Evolutionary conservation across 176 grass and related monocot genomes (phyloP).

Genomic region (Eleusine coracana): DNA sequence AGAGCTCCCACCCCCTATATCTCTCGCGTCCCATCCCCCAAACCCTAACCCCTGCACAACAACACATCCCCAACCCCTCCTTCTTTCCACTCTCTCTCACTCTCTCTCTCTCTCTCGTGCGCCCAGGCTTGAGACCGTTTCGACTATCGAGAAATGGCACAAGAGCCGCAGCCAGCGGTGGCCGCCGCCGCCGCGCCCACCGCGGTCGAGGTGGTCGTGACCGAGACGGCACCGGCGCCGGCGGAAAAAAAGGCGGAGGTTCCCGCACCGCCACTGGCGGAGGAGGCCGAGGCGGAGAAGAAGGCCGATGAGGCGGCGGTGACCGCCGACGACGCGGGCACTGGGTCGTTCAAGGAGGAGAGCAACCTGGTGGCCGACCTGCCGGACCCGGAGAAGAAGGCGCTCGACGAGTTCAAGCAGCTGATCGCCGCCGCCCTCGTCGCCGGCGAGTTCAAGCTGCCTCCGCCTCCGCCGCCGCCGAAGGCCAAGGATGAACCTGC

Average conservation of each 20-base stretch:
- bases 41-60: conserved; percentile 38
- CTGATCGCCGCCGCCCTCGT: conserved; percentile 68
- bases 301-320: conserved; percentile 43
- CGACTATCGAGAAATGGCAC: conserved; percentile 50
- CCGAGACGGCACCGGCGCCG: conserved; percentile 39
- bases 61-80: not conserved
- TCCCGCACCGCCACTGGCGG: conserved; percentile 11
- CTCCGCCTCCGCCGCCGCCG: conserved; percentile 51
- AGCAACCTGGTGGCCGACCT: conserved; percentile 83
- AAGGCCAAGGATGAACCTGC: conserved; percentile 62
- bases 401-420: conserved; percentile 87
- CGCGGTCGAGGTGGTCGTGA: conserved; percentile 48
- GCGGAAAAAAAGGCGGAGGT: conserved; percentile 44
- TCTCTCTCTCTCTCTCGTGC: not conserved
- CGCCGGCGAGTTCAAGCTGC: conserved; percentile 77
- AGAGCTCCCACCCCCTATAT: conserved; percentile 38
- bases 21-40: conserved; percentile 39
- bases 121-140: conserved; percentile 3
- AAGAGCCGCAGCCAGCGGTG: conserved; percentile 61
- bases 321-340: conserved; percentile 36
- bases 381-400: conserved; percentile 80
- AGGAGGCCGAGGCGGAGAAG: conserved; percentile 37
- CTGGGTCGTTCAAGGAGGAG: conserved; percentile 88
- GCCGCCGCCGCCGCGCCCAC: conserved; percentile 14
- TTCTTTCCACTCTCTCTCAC: not conserved